These are phyloP conservation scores for Fusarium illudens DNA, from an alignment of 2,329 filamentous ascomycete genomes.

Conservation along the genomic window DNA sequence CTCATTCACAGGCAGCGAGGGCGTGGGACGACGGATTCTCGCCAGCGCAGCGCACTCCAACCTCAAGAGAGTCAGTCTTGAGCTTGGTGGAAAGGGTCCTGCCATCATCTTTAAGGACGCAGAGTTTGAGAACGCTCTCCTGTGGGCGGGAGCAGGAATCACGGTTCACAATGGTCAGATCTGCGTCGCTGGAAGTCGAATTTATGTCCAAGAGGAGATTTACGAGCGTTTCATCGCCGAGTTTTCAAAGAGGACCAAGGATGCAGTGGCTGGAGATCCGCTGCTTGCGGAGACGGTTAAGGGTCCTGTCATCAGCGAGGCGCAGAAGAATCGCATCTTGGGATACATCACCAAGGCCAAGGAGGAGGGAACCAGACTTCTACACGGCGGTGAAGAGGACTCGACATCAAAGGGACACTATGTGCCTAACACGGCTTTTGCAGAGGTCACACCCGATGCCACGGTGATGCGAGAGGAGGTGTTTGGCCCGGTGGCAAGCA, in stretches of 20 bases:
- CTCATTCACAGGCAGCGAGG: constrained; percentile 76
- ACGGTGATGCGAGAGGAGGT: constrained; percentile 44
- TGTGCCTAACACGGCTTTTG: constrained; percentile 43
- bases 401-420: constrained; percentile 36
- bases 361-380: constrained; percentile 14
- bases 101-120: constrained; percentile 68
- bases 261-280: constrained; percentile 47
- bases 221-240: constrained; percentile 66
- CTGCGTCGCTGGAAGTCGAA: constrained; percentile 66
- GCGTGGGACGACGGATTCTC: constrained; percentile 73
- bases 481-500: constrained; percentile 44
- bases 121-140: constrained; percentile 68
- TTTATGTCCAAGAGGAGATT: constrained; percentile 65
- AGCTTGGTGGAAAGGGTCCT: constrained; percentile 69
- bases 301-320: constrained; percentile 60
- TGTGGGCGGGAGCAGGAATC: constrained; percentile 52
- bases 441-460: constrained; percentile 38
- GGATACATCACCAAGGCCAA: constrained; percentile 59
- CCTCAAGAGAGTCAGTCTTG: constrained; percentile 66
- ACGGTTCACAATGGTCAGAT: constrained; percentile 66
- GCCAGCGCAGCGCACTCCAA: constrained; percentile 66
- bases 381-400: constrained; percentile 27
- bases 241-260: constrained; percentile 65
- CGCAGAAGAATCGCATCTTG: constrained; percentile 70
- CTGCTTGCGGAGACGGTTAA: constrained; percentile 45